phyloP scores from a whole-genome alignment of 1,284 basidiomycete genomes.

The Coniferiporia sulphurascens region DNA sequence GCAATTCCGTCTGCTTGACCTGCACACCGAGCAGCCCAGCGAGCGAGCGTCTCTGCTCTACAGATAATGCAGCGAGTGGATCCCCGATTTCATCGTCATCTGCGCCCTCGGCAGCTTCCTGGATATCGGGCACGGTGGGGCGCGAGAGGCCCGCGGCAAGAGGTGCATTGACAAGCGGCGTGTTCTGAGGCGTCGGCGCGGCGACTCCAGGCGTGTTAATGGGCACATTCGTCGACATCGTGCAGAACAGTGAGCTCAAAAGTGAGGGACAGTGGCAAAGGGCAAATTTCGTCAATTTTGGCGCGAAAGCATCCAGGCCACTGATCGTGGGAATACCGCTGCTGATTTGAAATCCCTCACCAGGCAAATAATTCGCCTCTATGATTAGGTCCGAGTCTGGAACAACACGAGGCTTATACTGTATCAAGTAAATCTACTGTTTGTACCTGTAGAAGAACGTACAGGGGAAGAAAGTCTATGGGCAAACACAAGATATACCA shows the following conservation, averaged over 20 bases:
- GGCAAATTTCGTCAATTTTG: background rate
- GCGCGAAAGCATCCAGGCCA: background rate
- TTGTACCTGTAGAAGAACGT: no score
- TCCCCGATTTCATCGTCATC: constrained; percentile 31
- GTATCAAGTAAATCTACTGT: no score
- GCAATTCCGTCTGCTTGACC: constrained; percentile 88
- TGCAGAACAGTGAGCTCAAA: background rate
- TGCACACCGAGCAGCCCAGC: constrained; percentile 95
- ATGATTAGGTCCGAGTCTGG: no score
- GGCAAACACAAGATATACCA: no score
- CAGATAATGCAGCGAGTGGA: constrained; percentile 66
- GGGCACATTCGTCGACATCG: constrained; percentile 13
- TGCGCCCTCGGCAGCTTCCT: constrained; percentile 56
- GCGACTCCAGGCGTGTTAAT: constrained; percentile 35
- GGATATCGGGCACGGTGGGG: constrained; percentile 66
- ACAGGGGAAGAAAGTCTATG: no score
- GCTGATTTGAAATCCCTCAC: background rate
- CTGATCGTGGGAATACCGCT: background rate
- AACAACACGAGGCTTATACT: no score
- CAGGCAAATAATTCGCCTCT: no score
- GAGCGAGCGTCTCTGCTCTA: constrained; percentile 78
- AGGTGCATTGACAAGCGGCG: constrained; percentile 66
- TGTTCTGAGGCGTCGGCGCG: constrained; percentile 81
- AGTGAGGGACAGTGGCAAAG: constrained; percentile 1
- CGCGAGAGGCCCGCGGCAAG: constrained; percentile 63